phyloP scores from a whole-genome alignment of 2,329 filamentous ascomycete genomes.

The Elsinoe australis region DNA sequence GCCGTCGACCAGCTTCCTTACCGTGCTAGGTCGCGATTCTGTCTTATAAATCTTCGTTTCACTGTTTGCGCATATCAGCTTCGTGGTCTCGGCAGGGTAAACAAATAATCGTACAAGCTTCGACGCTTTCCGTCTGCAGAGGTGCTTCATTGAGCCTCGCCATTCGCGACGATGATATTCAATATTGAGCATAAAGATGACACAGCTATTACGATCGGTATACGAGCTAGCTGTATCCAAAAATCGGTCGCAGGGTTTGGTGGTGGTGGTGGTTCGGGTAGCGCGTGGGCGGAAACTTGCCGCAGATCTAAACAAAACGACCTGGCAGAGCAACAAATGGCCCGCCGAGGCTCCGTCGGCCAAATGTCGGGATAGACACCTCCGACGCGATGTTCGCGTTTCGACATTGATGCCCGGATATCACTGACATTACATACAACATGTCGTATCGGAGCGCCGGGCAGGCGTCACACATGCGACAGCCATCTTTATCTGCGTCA shows the following conservation, averaged over 20 bases:
- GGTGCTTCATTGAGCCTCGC: conserved; percentile 71
- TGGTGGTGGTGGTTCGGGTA: conserved; percentile 1
- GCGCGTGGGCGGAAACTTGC: conserved; percentile 11
- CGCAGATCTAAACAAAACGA: conserved; percentile 16
- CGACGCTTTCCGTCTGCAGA: conserved; percentile 52
- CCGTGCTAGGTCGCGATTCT: conserved; percentile 74
- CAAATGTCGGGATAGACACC: not conserved
- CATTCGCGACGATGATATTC: conserved; percentile 43
- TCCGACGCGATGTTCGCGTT: conserved; percentile 13
- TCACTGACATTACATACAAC: too few species aligned
- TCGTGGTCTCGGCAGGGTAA: not conserved
- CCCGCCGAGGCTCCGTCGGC: not conserved
- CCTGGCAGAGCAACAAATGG: conserved; percentile 15
- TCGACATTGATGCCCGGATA: conserved; percentile 22
- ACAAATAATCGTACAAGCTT: conserved; percentile 54
- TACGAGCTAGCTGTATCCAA: conserved; percentile 6
- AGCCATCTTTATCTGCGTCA: conserved; percentile 44
- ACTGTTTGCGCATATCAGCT: conserved; percentile 43
- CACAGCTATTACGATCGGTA: not conserved
- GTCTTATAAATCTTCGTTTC: conserved; percentile 68
- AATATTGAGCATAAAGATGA: conserved; percentile 17
- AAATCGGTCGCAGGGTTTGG: not conserved
- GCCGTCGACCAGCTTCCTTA: conserved; percentile 23
- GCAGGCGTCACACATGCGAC: conserved; percentile 60
- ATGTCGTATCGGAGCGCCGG: conserved; percentile 37